Base-by-base conservation (phyloP, 768 basidiomycete genomes). In the Sarcodon aspratus region DNA sequence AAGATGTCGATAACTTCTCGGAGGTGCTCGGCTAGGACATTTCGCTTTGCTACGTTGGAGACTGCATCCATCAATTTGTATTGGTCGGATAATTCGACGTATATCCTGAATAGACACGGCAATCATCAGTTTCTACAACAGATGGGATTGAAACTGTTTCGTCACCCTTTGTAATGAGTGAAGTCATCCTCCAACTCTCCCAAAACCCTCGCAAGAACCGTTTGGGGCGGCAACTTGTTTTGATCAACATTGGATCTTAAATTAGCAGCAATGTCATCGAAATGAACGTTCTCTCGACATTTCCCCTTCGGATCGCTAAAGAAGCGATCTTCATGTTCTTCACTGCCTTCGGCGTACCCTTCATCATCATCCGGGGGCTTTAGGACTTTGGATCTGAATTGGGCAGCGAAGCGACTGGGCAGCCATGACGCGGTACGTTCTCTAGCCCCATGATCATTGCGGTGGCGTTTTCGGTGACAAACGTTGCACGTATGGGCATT, bases 171-270 rank as follows among this genome's bases (percentile, higher is more conserved):
- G 63, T 94, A 95, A 66, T 92, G 90, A 34, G 78, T 79, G 59
- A 97, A 98, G 60, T 99, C 95, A 52, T 92, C 92, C 61, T 98
- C 95, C 7, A 99, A 70, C 64, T 95, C 91, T 51, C 84, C 63
- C 32, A 97, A 68, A 9, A 96, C 90, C 3, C 86, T 72, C 31
- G 80, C 74, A 3, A 96, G 74, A 10, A 95, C 79, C 1, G 92
- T 93, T 64, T 97, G 94, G 18, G 91, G 86, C 1, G 91, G 93
- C 7, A 88, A 56, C 45, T 70, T 71, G 37, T 60, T 56, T 12
- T 61, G 57, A 15, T 59, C 48, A 9, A 15, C 46, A 7, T 8
- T 9, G 10, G 31, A n/a, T 13, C 11, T n/a, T 48, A 11, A 52
- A 48, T 40, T 47, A 42, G 33, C 49, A 49, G 33, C 46, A 50